These are phyloP conservation scores for Eurotiales sp. DNA, from an alignment of 2,329 filamentous ascomycete genomes.

Conservation along the genomic window DNA sequence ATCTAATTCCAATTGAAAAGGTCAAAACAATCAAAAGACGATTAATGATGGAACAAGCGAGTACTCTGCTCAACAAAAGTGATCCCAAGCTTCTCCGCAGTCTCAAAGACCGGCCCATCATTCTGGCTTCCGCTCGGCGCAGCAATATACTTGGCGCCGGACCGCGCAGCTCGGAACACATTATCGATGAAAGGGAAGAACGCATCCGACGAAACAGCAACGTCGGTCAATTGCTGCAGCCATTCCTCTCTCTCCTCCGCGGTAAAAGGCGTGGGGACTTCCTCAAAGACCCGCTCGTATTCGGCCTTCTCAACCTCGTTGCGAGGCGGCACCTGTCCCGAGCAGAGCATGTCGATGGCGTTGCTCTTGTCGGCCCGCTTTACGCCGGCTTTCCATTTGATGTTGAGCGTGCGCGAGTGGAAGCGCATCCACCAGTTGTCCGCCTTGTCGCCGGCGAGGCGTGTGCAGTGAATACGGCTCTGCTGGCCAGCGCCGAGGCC, in stretches of 20 bases:
- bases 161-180: conserved; percentile 83
- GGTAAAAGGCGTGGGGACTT: conserved; percentile 79
- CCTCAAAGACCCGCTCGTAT: conserved; percentile 87
- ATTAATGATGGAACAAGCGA: conserved; percentile 92
- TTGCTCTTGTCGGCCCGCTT: conserved; percentile 98
- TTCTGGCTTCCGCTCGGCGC: conserved; percentile 74
- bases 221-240: conserved; percentile 69
- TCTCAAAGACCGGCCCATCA: conserved; percentile 59
- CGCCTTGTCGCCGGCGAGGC: conserved; percentile 93
- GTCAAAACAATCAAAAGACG: too few species aligned
- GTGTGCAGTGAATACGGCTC: conserved; percentile 96
- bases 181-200: conserved; percentile 99
- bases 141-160: conserved; percentile 92
- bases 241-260: conserved; percentile 79
- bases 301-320: conserved; percentile 77
- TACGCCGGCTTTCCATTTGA: conserved; percentile 96
- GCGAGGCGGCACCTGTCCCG: conserved; percentile 74
- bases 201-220: conserved; percentile 88
- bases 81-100: conserved; percentile 86
- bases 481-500: conserved; percentile 95
- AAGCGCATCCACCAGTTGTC: conserved; percentile 99
- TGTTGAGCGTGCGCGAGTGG: conserved; percentile 78
- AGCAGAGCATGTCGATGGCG: conserved; percentile 91
- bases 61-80: conserved; percentile 94
- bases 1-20: too few species aligned